Percentiles rank a stretch among this genome's conserved stretches.
Evolutionary conservation across 2,329 filamentous ascomycete species (phyloP).

Genomic region (Trichoderma sp.): DNA sequence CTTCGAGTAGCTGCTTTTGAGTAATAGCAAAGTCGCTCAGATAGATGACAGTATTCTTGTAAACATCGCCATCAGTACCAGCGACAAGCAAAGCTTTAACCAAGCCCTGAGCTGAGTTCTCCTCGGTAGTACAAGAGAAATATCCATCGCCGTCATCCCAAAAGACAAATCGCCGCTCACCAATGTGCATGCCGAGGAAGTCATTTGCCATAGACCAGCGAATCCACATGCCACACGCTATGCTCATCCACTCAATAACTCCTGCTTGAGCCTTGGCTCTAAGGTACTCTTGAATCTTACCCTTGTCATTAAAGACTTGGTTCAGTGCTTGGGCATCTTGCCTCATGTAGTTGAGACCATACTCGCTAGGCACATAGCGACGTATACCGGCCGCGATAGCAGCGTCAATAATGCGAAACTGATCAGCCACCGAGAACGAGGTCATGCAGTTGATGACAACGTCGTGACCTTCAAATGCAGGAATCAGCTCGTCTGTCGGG

Average conservation of each 20-base stretch:
- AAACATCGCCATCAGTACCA: neutral
- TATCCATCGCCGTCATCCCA: constrained; percentile 31
- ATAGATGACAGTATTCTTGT: neutral
- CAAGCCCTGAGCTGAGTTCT: constrained; percentile 30
- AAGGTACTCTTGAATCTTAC: constrained; percentile 24
- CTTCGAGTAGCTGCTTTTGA: neutral
- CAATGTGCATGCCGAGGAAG: constrained; percentile 23
- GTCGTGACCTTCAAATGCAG: neutral
- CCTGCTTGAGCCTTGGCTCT: constrained; percentile 21
- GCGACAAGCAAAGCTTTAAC: neutral
- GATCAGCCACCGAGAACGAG: neutral
- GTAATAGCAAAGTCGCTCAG: neutral
- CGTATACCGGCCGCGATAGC: neutral
- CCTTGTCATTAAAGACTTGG: neutral
- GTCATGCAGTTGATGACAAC: neutral
- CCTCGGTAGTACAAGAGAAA: constrained; percentile 35
- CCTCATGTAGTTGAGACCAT: neutral
- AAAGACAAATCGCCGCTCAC: constrained; percentile 4
- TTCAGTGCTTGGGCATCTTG: neutral
- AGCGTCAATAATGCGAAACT: neutral
- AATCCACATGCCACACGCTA: constrained; percentile 23
- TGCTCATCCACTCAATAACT: constrained; percentile 21
- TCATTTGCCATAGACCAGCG: constrained; percentile 22
- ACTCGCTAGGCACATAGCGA: neutral
- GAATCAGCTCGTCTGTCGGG: neutral